Evolutionary conservation across 208 protist genomes (phyloP).

Genomic region (Spongospora subterranea): DNA sequence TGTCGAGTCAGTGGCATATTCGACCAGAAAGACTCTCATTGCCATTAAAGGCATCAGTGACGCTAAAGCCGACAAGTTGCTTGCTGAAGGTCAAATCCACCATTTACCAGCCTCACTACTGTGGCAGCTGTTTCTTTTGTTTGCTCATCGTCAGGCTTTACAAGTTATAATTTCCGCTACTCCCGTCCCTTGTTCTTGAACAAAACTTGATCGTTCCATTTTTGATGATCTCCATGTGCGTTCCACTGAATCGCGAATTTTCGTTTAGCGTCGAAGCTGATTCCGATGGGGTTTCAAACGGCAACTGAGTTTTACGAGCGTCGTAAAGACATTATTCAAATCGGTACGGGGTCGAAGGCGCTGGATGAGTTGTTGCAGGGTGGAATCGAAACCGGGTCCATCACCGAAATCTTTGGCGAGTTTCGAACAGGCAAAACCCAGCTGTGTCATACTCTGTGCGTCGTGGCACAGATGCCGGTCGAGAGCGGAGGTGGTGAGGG

Average conservation of each 20-base stretch:
- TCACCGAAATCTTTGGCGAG: slow-evolving; percentile 95
- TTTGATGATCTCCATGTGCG: slow-evolving; percentile 51
- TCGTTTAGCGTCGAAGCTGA: slow-evolving; percentile 85
- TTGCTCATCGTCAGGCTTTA: background rate
- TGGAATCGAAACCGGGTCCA: slow-evolving; percentile 96
- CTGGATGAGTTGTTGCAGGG: slow-evolving; percentile 76
- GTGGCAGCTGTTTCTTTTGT: slow-evolving; percentile 38
- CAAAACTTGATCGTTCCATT: background rate
- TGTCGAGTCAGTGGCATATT: slow-evolving; percentile 91
- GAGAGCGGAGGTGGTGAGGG: slow-evolving; percentile 80
- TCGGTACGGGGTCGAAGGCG: slow-evolving; percentile 94
- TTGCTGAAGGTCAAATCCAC: slow-evolving; percentile 74
- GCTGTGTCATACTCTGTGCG: slow-evolving; percentile 98
- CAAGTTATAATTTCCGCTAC: slow-evolving; percentile 59
- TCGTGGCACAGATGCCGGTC: slow-evolving; percentile 88
- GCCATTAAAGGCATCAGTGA: slow-evolving; percentile 97
- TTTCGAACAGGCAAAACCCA: slow-evolving; percentile 99
- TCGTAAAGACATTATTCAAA: slow-evolving; percentile 90
- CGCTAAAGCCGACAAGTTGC: slow-evolving; percentile 96
- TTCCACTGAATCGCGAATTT: slow-evolving; percentile 66
- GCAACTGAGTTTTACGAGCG: slow-evolving; percentile 92
- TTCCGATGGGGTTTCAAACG: slow-evolving; percentile 96
- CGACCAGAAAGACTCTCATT: slow-evolving; percentile 92
- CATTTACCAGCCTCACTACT: background rate
- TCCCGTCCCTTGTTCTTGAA: slow-evolving; percentile 16